phyloP scores from a whole-genome alignment of 257 asterid species.

The Haberlea rhodopensis region DNA sequence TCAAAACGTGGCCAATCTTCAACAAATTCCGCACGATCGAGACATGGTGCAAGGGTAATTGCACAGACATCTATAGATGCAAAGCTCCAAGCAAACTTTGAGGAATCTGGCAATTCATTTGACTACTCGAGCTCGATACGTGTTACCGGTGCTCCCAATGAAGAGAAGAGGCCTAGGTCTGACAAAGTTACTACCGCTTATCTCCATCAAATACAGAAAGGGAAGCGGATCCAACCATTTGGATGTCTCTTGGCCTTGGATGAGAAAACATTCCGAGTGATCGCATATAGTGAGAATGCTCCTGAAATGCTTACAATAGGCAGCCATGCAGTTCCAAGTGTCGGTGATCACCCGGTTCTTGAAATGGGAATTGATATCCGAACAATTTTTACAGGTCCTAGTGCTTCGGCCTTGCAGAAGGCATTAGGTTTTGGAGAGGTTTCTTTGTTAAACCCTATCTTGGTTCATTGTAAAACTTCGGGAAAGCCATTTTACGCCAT shows the following conservation, averaged over 20 bases:
- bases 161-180: conserved; percentile 40
- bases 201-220: conserved; percentile 61
- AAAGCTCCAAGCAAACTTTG: conserved; percentile 54
- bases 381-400: conserved; percentile 54
- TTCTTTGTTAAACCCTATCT: conserved; percentile 72
- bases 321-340: conserved; percentile 61
- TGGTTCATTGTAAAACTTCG: conserved; percentile 89
- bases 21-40: conserved; percentile 47
- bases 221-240: conserved; percentile 56
- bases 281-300: conserved; percentile 62
- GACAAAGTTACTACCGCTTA: conserved; percentile 51
- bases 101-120: conserved; percentile 56
- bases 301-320: conserved; percentile 62
- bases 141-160: conserved; percentile 24
- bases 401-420: conserved; percentile 56
- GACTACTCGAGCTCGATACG: conserved; percentile 58
- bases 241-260: conserved; percentile 63
- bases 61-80: conserved; percentile 64
- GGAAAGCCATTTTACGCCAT: conserved; percentile 97
- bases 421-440: conserved; percentile 83
- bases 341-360: conserved; percentile 54
- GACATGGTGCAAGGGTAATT: conserved; percentile 49
- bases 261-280: conserved; percentile 54
- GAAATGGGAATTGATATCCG: conserved; percentile 55
- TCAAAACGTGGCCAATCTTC: conserved; percentile 50